Evolutionary conservation across 306 rosid genomes (phyloP), one percentile per base, ranked within the genome.

Genomic region (Citrullus colocynthis): DNA sequence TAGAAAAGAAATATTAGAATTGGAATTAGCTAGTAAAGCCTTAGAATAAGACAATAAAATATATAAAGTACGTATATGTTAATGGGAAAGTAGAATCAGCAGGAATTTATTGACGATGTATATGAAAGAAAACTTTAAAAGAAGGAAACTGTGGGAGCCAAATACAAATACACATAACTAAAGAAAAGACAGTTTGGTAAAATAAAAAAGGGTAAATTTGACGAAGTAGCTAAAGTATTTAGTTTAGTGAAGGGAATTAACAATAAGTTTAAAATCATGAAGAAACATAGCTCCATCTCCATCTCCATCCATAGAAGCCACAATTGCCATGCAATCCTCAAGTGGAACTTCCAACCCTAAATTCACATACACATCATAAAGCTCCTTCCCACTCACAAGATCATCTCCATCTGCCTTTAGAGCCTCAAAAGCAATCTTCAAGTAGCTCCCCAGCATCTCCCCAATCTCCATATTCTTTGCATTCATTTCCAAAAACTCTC

Each of bases 221-320:
- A 5, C 2, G 7, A 24, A 24, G 28, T 24, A 24, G 28, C 28
- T 17, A 10, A 8, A 11, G 34, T 49, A 57, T 51, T 48, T 65
- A 88, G 80, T 32, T 48, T 65, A 88, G 81, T 80, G 79, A 37
- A 90, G 86, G 28, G 89, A 83, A 48, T 78, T 79, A 36, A 90
- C 84, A 17, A 93, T 85, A 78, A 90, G 88, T 39, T 80, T 74
- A 14, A 93, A 84, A 44, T 93, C 93, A 4, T 88, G 94, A 73
- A 81, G 79, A 83, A 81, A 88, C 34, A 89, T 84, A 78, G 81
- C 88, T 56, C 96, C 98, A 88, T 89, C 96, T 2, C 91, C 94
- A 84, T 93, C 94, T 3, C 64, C 52, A 83, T 89, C 93, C 74
- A 89, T 85, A 63, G 94, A 85, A 60, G 86, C 80, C 77, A 93